phyloP scores from a whole-genome alignment of 371 early-diverging fungal genomes.

The Mortierella sp. region DNA sequence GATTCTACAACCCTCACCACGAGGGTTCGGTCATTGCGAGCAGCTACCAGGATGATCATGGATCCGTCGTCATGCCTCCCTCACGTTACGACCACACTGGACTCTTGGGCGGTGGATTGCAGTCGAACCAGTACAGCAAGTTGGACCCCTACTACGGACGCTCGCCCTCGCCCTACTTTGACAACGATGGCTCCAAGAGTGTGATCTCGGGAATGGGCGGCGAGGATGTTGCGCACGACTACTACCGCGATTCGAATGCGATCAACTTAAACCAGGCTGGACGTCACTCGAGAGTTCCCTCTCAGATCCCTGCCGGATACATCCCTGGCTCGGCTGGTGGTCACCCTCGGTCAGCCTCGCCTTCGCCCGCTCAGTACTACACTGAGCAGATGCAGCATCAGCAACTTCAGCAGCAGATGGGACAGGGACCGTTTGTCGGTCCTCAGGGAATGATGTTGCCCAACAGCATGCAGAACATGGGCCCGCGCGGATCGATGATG shows the following conservation, averaged over 20 bases:
- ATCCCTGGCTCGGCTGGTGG: slow-evolving; percentile 34
- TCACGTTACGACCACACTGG: slow-evolving; percentile 34
- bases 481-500: slow-evolving; percentile 23
- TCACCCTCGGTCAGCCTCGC: slow-evolving; percentile 20
- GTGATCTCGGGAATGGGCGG: slow-evolving; percentile 42
- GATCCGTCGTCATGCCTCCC: slow-evolving; percentile 24
- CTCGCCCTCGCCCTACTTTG: slow-evolving; percentile 29
- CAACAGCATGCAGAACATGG: slow-evolving; percentile 13
- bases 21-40: slow-evolving; percentile 45
- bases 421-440: slow-evolving; percentile 31
- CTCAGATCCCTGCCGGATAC: slow-evolving; percentile 24
- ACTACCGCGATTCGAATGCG: slow-evolving; percentile 52
- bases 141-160: slow-evolving; percentile 39
- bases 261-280: slow-evolving; percentile 31
- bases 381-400: slow-evolving; percentile 12
- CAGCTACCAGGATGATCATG: slow-evolving; percentile 36
- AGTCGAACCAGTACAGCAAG: slow-evolving; percentile 47
- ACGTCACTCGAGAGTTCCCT: slow-evolving; percentile 31
- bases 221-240: slow-evolving; percentile 41
- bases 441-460: slow-evolving; percentile 39
- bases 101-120: slow-evolving; percentile 36
- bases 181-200: slow-evolving; percentile 34
- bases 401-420: background rate
- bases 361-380: slow-evolving; percentile 15
- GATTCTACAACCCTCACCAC: slow-evolving; percentile 33